Evolutionary conservation across 768 basidiomycete species (phyloP).

Genomic region (Boletus vinaceobasis): DNA sequence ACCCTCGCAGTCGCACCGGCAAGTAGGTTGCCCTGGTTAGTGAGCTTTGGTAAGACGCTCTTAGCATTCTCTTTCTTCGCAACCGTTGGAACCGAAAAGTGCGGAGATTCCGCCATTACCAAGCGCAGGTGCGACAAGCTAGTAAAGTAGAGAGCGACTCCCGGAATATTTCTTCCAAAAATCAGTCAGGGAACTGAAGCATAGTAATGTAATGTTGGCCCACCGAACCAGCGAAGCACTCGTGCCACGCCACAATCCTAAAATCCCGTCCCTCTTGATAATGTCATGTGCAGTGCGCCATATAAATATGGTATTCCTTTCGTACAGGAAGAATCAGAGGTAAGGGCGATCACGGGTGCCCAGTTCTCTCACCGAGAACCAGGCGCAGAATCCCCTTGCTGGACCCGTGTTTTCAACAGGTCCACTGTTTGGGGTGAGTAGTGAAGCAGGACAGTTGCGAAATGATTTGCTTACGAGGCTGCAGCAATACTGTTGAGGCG

Average conservation of each 20-base stretch:
- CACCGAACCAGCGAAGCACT: slow-evolving; percentile 73
- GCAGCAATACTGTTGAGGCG: slow-evolving; percentile 67
- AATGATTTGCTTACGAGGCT: slow-evolving; percentile 56
- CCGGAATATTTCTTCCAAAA: slow-evolving; percentile 76
- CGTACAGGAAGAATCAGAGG: background rate
- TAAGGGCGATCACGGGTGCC: background rate
- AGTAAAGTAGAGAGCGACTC: slow-evolving; percentile 91
- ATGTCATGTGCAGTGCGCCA: slow-evolving; percentile 55
- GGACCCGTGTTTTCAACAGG: slow-evolving; percentile 87
- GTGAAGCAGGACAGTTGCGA: background rate
- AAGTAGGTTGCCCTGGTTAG: slow-evolving; percentile 75
- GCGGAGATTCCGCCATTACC: slow-evolving; percentile 65
- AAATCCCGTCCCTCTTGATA: slow-evolving; percentile 56
- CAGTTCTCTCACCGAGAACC: slow-evolving; percentile 35
- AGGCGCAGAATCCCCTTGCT: slow-evolving; percentile 64
- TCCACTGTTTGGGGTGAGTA: slow-evolving; percentile 53
- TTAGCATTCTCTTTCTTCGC: slow-evolving; percentile 21
- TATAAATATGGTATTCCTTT: slow-evolving; percentile 41
- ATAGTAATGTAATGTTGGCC: slow-evolving; percentile 1
- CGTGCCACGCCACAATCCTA: slow-evolving; percentile 88
- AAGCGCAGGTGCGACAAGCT: slow-evolving; percentile 78
- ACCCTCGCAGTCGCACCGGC: slow-evolving; percentile 84
- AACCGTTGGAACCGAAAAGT: slow-evolving; percentile 48
- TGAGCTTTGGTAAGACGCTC: slow-evolving; percentile 68
- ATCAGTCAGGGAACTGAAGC: slow-evolving; percentile 1